Evolutionary conservation across 805 yeast genomes (phyloP), one percentile per base, ranked within the genome.

Genomic region (Teunomyces panamensis): DNA sequence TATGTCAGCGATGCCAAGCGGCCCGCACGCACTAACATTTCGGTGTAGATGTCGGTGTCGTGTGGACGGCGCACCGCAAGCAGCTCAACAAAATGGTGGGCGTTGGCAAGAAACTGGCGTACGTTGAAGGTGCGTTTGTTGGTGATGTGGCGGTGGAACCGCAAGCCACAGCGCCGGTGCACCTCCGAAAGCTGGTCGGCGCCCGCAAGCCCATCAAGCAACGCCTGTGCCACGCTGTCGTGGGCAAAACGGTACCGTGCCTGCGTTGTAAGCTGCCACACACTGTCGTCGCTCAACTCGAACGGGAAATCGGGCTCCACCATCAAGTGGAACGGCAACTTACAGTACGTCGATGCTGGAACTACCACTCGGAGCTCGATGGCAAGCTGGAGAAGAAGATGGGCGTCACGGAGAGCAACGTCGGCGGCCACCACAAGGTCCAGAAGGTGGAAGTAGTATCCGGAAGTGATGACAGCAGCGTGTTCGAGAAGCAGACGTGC

Each of bases 241-340:
- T 78, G 83, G 44, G 56, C 56, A 42, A 79, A 72, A 9, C 64
- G 50, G 48, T 66, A 77, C 7, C 64, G 52, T 7, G 78, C 57
- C 17, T 67, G 58, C 1, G 63, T 56, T 0, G 79, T 59, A 20
- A 78, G 52, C 6, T 64, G 65, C 54, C 67, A 60, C 5, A 73
- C 59, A 24, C 63, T 61, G 1, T 58, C 44, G 4, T 67, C 65
- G 9, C 60, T 48, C 10, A 73, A 43, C 9, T 64, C 68, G 32
- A 64, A 59, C 1, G 71, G 65, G 35, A 58, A 62, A 3, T 52
- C 54, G 6, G 56, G 56, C 7, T 61, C 50, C 4, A 63, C 57
- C 3, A 68, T 57, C 24, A 71, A 51, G 51, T 72, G 73, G 47
- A 76, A 73, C 7, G 83, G 82, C 17, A 76, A 59, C 52, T 78